Evolutionary conservation across 768 basidiomycete species (phyloP).

Genomic region (Lactifluus hygrophoroides): DNA sequence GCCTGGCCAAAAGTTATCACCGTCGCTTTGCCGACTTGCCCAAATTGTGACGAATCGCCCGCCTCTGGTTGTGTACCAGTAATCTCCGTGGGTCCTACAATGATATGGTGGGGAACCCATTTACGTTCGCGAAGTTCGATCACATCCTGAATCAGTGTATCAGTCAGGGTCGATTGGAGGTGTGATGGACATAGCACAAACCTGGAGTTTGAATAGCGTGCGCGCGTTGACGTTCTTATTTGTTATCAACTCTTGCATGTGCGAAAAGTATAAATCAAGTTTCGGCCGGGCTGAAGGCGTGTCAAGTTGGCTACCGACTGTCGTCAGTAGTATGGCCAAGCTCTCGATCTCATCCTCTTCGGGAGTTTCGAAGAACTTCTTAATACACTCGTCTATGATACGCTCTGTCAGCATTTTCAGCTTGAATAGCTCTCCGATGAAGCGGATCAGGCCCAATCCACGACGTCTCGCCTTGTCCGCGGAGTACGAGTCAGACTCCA

Average conservation of each 20-base stretch:
- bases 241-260: conserved; percentile 78
- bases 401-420: conserved; percentile 94
- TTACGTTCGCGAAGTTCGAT: conserved; percentile 78
- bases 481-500: conserved; percentile 79
- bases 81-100: conserved; percentile 77
- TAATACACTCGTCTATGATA: conserved; percentile 98
- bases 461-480: conserved; percentile 96
- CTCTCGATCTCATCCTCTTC: conserved; percentile 98
- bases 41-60: conserved; percentile 80
- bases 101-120: conserved; percentile 66
- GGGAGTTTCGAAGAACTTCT: conserved; percentile 88
- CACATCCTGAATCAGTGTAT: conserved; percentile 54
- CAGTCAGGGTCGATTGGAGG: neutral
- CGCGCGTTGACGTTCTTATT: conserved; percentile 71
- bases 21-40: conserved; percentile 65
- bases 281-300: conserved; percentile 70
- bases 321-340: conserved; percentile 87
- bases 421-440: conserved; percentile 98
- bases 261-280: conserved; percentile 88
- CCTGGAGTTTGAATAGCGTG: conserved; percentile 94
- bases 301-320: conserved; percentile 80
- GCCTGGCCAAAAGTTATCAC: conserved; percentile 37
- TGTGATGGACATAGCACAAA: conserved; percentile 30
- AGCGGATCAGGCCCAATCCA: conserved; percentile 93
- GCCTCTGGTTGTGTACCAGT: conserved; percentile 62